These are phyloP conservation scores for Turnera subulata DNA, from an alignment of 345 rosid genomes.

Conservation along the genomic window DNA sequence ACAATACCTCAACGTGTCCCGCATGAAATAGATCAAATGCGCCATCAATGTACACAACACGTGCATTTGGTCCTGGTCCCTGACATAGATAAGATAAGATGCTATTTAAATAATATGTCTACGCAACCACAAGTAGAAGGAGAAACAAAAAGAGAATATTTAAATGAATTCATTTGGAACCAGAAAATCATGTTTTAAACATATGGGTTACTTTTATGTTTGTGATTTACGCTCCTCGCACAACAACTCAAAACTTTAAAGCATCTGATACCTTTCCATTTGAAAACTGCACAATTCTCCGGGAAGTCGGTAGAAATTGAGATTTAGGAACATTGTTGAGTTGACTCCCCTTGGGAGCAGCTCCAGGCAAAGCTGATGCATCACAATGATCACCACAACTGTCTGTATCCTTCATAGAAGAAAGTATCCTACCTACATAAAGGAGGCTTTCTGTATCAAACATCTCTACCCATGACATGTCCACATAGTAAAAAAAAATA, in stretches of 20 bases:
- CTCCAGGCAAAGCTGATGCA: constrained; percentile 30
- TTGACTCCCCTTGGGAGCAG: constrained; percentile 16
- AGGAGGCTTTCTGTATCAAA: constrained; percentile 8
- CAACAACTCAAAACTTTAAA: background rate
- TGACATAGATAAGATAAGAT: constrained; percentile 18
- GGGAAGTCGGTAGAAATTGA: constrained; percentile 92
- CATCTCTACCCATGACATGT: background rate
- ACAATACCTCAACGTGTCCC: constrained; percentile 90
- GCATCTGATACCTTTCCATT: constrained; percentile 65
- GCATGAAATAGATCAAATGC: constrained; percentile 99
- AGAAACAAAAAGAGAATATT: background rate
- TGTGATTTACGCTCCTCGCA: background rate
- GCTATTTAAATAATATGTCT: background rate
- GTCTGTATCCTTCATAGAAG: constrained; percentile 42
- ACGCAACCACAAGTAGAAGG: background rate
- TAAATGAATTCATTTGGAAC: background rate
- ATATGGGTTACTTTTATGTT: background rate
- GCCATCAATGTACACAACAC: constrained; percentile 84
- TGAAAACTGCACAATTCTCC: constrained; percentile 91
- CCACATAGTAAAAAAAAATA: no score
- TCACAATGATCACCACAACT: constrained; percentile 25
- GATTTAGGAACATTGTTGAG: constrained; percentile 43
- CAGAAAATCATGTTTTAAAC: background rate
- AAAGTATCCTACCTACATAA: constrained; percentile 76
- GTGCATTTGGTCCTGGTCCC: constrained; percentile 90